Evolutionary conservation across 352 stramenopile genomes (phyloP), one percentile per base, ranked within the genome.

Genomic region (Globisporangium barbulae): DNA sequence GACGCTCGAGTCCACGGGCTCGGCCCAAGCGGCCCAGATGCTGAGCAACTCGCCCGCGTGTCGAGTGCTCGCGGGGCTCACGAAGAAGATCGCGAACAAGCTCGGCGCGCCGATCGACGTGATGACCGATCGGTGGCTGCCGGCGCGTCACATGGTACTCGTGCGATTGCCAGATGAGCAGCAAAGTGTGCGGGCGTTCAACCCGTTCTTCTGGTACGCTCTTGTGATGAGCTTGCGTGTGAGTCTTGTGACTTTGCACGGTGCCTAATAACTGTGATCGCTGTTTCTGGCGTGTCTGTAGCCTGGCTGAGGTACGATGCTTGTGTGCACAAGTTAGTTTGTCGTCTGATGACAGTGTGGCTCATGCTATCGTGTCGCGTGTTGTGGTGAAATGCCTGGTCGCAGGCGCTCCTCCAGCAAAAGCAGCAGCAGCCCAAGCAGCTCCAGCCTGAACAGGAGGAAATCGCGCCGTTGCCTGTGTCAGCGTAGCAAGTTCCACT

Each of bases 71-170:
- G 82, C 83, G 2, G 86, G 86, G 2, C 69, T 94, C 25, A 93
- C 86, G 13, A 94, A 94, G 68, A 92, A 93, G 67, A 78, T 92
- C 37, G 86, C 79, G 33, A 92, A 90, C 68, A 93, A 94, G 49
- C 70, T 94, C 2, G 86, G 86, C 13, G 70, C 81, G 0, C 86
- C 86, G 0, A 67, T 92, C 44, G 86, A 94, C 53, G 83, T 93
- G 42, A 94, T 94, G 84, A 92, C 84, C 6, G 81, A 94, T 25
- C 86, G 89, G 62, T 93, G 86, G 84, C 68, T 94, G 2, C 86
- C 86, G 1, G 42, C 59, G 25, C 73, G 73, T 21, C 62, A 71
- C 19, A 37, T 81, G 19, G 50, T 64, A 2, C 64, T 89, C 12
- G n/a, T 47, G 19, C 57, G 63, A 0, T 35, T 63, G 0, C 44